A percentile compares a stretch with the other conserved stretches of the same genome.
phyloP scores from a whole-genome alignment of 1,284 basidiomycete genomes.

The Bondarzewia mesenterica region DNA sequence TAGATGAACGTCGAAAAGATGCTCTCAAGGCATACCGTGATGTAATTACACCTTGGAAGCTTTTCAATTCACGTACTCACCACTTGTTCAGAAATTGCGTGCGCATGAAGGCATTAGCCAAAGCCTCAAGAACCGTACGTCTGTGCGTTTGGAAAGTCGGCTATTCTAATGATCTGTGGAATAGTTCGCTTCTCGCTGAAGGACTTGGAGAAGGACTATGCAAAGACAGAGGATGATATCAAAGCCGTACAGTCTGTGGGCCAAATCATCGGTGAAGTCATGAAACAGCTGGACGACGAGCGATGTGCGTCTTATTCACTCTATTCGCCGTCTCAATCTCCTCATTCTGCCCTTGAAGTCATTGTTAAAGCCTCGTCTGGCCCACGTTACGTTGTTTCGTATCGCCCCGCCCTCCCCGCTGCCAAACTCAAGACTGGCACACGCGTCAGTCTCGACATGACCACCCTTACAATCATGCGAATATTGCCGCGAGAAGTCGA shows the following conservation, averaged over 20 bases:
- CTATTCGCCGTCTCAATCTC: neutral
- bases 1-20: constrained; percentile 16
- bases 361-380: constrained; percentile 99
- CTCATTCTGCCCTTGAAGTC: constrained; percentile 40
- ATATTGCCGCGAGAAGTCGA: constrained; percentile 97
- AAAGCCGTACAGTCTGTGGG: constrained; percentile 98
- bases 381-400: constrained; percentile 98
- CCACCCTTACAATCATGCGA: constrained; percentile 97
- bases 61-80: neutral
- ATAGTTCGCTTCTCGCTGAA: constrained; percentile 80
- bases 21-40: constrained; percentile 45
- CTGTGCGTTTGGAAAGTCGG: neutral
- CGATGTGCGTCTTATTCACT: constrained; percentile 60
- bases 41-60: constrained; percentile 29
- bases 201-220: constrained; percentile 83
- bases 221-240: constrained; percentile 98
- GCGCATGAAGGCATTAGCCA: constrained; percentile 79
- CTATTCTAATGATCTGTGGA: neutral
- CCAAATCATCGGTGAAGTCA: constrained; percentile 98
- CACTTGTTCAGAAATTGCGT: constrained; percentile 72
- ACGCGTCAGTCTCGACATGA: constrained; percentile 98
- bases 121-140: constrained; percentile 80
- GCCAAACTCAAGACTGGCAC: constrained; percentile 91
- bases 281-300: constrained; percentile 98
- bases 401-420: constrained; percentile 87